Conservation (phyloP, 1,284 basidiomycete genomes). For the Cryptococcus hybrid region DNA sequence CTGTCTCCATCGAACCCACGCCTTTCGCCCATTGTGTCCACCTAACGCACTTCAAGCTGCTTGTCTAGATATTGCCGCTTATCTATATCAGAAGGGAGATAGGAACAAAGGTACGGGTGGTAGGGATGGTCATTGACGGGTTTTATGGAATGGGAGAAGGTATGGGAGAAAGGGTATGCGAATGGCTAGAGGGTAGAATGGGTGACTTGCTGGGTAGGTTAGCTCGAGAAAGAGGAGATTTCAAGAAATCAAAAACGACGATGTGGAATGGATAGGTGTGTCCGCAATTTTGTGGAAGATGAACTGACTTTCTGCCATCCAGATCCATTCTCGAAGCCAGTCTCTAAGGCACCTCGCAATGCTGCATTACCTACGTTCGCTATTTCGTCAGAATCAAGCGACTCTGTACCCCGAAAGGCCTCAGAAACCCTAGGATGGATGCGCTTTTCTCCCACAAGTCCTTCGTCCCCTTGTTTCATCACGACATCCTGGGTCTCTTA, state of each 20-base stretch:
- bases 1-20: conserved; percentile 27
- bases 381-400: conserved; percentile 15
- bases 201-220: conserved; percentile 23
- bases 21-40: conserved; percentile 31
- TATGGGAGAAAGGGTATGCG: conserved; percentile 51
- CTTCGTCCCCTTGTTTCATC: conserved; percentile 14
- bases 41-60: conserved; percentile 41
- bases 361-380: conserved; percentile 18
- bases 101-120: conserved; percentile 40
- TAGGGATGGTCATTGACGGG: conserved; percentile 35
- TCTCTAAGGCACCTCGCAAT: not conserved
- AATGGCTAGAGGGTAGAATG: conserved; percentile 50
- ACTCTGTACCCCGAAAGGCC: not conserved
- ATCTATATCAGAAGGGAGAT: conserved; percentile 49
- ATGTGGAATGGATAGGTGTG: conserved; percentile 12
- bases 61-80: conserved; percentile 45
- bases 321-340: conserved; percentile 17
- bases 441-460: conserved; percentile 27
- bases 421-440: conserved; percentile 25
- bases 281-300: not conserved
- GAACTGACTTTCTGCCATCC: not conserved
- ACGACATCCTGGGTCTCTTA: conserved; percentile 22
- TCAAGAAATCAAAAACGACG: not conserved
- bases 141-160: conserved; percentile 40
- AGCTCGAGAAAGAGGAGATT: conserved; percentile 16